These are phyloP conservation scores for Saprolegnia diclina DNA, from an alignment of 352 stramenopile species.

Conservation along the genomic window DNA sequence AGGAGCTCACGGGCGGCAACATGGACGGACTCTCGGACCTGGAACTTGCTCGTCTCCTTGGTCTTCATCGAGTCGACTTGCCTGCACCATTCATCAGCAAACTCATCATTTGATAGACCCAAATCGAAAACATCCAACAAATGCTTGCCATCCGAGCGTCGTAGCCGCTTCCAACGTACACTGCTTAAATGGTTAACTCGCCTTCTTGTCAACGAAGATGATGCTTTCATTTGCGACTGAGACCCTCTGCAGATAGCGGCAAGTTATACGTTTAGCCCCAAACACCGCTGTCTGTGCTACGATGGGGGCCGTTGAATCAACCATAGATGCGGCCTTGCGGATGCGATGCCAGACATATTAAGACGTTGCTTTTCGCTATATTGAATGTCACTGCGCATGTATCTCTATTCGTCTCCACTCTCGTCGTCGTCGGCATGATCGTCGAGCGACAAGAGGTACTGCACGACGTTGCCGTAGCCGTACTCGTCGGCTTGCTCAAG, in stretches of 20 bases:
- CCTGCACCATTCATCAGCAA: not conserved
- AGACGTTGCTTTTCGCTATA: no score
- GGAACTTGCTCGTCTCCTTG: not conserved
- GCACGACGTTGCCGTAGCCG: constrained; percentile 26
- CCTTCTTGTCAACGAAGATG: no score
- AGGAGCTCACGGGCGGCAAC: not conserved
- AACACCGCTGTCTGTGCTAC: no score
- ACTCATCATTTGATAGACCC: not conserved
- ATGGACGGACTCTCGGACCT: not conserved
- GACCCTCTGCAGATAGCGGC: no score
- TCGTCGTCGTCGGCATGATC: not conserved
- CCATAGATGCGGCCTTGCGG: no score
- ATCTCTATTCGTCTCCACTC: not conserved
- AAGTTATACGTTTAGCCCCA: no score
- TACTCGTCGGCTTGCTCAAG: constrained; percentile 27
- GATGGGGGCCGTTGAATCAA: no score
- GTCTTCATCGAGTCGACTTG: not conserved
- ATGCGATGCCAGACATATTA: no score
- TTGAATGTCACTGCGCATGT: no score
- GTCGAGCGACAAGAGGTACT: constrained; percentile 26
- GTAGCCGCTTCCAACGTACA: not conserved
- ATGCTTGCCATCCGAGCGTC: constrained; percentile 7
- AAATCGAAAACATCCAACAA: constrained; percentile 12
- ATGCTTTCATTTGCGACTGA: no score
- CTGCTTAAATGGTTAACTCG: no score